A percentile compares a stretch with the other conserved stretches of the same genome.
Conservation (phyloP, 2,329 filamentous ascomycete species). For the Gnomoniopsis sp. region DNA sequence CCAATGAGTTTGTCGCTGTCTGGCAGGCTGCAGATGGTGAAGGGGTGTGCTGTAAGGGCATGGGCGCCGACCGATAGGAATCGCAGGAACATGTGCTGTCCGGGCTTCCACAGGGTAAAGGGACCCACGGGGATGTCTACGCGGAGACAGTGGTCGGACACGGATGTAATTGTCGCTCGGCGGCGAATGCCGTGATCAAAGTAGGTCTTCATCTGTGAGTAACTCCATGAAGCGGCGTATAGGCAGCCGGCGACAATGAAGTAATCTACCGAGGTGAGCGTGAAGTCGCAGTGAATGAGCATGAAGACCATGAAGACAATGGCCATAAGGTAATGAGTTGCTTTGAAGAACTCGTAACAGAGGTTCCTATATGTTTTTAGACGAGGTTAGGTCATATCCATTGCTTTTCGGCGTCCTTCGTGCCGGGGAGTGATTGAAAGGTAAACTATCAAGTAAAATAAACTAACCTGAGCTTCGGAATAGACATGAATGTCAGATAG, state of each 20-base stretch:
- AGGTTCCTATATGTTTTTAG: background rate
- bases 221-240: constrained; percentile 5
- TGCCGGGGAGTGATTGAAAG: background rate
- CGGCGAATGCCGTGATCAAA: constrained; percentile 8
- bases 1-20: background rate
- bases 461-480: constrained; percentile 3
- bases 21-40: constrained; percentile 18
- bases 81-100: constrained; percentile 16
- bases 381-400: background rate
- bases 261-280: constrained; percentile 3
- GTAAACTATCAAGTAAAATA: background rate
- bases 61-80: constrained; percentile 14
- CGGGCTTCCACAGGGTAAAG: constrained; percentile 1
- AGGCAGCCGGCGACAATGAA: constrained; percentile 6
- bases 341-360: constrained; percentile 10
- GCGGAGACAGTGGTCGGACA: background rate
- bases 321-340: constrained; percentile 6
- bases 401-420: too few relatives aligned
- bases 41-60: constrained; percentile 18
- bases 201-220: constrained; percentile 8
- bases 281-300: constrained; percentile 8
- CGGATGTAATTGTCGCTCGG: background rate
- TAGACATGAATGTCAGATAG: constrained; percentile 4
- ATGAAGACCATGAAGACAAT: constrained; percentile 9
- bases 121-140: constrained; percentile 6